Evolutionary conservation across 192 early-diverging fungal genomes (phyloP).

Genomic region (Kickxella alabastrina): DNA sequence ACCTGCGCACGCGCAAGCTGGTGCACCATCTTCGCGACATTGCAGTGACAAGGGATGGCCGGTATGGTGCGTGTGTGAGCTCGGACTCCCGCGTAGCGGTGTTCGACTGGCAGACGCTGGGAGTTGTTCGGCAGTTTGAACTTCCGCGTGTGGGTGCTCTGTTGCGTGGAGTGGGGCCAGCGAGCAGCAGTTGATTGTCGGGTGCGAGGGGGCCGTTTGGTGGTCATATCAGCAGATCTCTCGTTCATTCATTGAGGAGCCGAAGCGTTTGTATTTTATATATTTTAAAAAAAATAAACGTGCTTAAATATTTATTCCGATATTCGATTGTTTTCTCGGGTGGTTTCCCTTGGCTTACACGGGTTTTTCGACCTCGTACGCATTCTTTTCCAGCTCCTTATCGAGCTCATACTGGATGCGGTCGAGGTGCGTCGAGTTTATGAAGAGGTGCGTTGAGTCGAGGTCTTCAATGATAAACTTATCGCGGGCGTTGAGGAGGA

Average conservation of each 20-base stretch:
- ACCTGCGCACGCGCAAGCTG: conserved; percentile 42
- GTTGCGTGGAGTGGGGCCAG: conserved; percentile 34
- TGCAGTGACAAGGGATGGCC: conserved; percentile 36
- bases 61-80: conserved; percentile 37
- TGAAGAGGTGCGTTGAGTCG: conserved; percentile 78
- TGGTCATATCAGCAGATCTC: conserved; percentile 30
- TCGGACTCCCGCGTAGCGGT: conserved; percentile 38
- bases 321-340: too few species aligned
- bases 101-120: conserved; percentile 25
- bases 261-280: neutral
- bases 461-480: conserved; percentile 81
- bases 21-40: conserved; percentile 36
- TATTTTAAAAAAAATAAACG: neutral
- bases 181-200: conserved; percentile 37
- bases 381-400: conserved; percentile 69
- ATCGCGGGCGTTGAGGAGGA: conserved; percentile 63
- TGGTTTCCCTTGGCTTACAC: too few species aligned
- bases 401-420: conserved; percentile 62
- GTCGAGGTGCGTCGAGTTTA: conserved; percentile 59
- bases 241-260: neutral
- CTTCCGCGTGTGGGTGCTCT: conserved; percentile 41
- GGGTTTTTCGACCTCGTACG: conserved; percentile 55
- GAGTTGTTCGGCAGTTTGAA: conserved; percentile 43
- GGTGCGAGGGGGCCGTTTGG: conserved; percentile 37
- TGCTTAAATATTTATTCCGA: too few species aligned